Conservation (phyloP, 306 rosid genomes). For the Prosopis cineraria region DNA sequence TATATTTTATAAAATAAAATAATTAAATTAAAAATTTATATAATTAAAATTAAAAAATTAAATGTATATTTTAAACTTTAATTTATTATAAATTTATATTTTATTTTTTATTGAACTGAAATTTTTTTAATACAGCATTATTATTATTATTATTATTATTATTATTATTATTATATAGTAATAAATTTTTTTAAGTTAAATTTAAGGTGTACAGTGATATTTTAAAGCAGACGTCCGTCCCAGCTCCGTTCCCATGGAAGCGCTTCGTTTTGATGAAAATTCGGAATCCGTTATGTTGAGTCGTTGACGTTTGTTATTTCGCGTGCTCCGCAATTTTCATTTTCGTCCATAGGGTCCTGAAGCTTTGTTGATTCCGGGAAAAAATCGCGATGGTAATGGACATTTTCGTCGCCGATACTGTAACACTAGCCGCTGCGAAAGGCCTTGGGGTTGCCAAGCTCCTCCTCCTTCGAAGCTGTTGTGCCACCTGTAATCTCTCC, state of each 20-base stretch:
- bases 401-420: constrained; percentile 52
- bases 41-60: too few species aligned
- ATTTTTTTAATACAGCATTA: too few species aligned
- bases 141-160: too few species aligned
- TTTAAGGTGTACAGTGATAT: neutral
- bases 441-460: constrained; percentile 54
- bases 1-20: too few species aligned
- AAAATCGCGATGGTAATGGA: constrained; percentile 46
- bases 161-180: too few species aligned
- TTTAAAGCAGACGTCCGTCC: too few species aligned
- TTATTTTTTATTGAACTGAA: too few species aligned
- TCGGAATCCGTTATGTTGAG: neutral
- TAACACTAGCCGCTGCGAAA: constrained; percentile 48
- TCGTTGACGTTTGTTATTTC: neutral
- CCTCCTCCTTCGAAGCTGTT: constrained; percentile 42
- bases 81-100: too few species aligned
- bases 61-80: too few species aligned
- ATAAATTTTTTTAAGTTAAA: too few species aligned
- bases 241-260: too few species aligned
- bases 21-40: too few species aligned
- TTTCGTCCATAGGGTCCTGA: neutral
- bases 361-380: neutral
- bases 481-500: constrained; percentile 14
- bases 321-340: neutral
- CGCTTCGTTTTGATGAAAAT: neutral